Conservation (phyloP, 495 filamentous ascomycete genomes). For the Lasiosphaeris hirsuta region DNA sequence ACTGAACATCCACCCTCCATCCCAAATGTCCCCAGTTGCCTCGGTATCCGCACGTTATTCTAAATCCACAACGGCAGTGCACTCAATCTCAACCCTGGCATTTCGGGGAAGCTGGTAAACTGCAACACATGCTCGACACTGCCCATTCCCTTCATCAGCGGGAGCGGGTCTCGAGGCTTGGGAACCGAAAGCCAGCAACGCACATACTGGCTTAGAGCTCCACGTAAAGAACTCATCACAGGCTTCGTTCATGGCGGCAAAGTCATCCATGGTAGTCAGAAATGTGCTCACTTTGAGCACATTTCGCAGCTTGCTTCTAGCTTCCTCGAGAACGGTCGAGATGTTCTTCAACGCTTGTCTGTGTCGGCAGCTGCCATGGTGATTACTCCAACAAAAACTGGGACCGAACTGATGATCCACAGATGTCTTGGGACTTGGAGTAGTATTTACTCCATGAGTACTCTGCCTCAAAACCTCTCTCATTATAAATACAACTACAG, state of each 20-base stretch:
- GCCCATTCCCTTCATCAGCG: background rate
- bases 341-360: constrained; percentile 58
- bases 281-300: constrained; percentile 68
- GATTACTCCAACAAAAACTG: too few species aligned
- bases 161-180: background rate
- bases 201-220: constrained; percentile 54
- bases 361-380: constrained; percentile 48
- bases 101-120: constrained; percentile 62
- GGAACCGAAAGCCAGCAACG: too few species aligned
- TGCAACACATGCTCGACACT: constrained; percentile 62
- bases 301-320: constrained; percentile 56
- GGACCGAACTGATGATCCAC: too few species aligned
- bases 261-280: constrained; percentile 63
- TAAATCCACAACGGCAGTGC: constrained; percentile 49
- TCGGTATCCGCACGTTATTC: background rate
- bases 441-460: too few species aligned
- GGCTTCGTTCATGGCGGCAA: constrained; percentile 59
- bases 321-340: constrained; percentile 56
- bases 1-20: too few species aligned
- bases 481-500: too few species aligned
- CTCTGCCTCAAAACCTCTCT: too few species aligned
- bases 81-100: constrained; percentile 73
- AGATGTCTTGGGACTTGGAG: too few species aligned
- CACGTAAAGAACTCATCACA: constrained; percentile 55
- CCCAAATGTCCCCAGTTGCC: background rate